These are phyloP conservation scores for Oryza officinalis DNA, from an alignment of 176 grass and related monocot genomes.

Conservation along the genomic window DNA sequence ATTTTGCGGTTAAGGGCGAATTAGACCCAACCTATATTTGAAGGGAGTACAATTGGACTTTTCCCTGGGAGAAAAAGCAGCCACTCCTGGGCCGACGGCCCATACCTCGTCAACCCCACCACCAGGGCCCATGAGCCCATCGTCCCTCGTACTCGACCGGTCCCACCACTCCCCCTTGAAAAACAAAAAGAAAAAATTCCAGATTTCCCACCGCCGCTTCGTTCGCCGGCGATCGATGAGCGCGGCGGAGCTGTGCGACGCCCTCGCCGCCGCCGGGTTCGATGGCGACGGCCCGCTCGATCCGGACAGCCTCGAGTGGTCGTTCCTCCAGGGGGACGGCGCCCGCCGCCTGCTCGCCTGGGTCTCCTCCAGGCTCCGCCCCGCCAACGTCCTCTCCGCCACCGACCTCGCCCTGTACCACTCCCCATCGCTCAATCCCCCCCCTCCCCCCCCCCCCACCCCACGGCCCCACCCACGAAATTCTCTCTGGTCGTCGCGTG, in stretches of 20 bases:
- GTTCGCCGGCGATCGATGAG: conserved; percentile 53
- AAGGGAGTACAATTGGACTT: no score
- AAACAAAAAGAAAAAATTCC: conserved; percentile 4
- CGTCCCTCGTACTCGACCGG: neutral
- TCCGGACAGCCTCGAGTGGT: conserved; percentile 84
- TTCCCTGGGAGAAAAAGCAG: no score
- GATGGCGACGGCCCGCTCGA: conserved; percentile 64
- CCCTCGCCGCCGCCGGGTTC: conserved; percentile 63
- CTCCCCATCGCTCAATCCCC: neutral
- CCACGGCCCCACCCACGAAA: no score
- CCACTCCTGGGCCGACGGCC: neutral
- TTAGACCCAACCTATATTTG: no score
- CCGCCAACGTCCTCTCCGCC: conserved; percentile 73
- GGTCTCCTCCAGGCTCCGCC: conserved; percentile 80
- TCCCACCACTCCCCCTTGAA: neutral
- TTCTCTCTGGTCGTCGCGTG: neutral
- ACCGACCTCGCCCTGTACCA: conserved; percentile 70
- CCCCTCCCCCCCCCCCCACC: neutral
- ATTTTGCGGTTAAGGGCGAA: no score
- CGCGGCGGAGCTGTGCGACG: conserved; percentile 66
- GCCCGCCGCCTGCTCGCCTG: conserved; percentile 70
- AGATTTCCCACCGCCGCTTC: neutral
- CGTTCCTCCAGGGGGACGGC: conserved; percentile 90
- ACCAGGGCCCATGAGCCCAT: neutral
- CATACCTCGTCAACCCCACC: neutral